Base-by-base conservation (phyloP, 2,329 filamentous ascomycete genomes). In the Ambrosiella xylebori region DNA sequence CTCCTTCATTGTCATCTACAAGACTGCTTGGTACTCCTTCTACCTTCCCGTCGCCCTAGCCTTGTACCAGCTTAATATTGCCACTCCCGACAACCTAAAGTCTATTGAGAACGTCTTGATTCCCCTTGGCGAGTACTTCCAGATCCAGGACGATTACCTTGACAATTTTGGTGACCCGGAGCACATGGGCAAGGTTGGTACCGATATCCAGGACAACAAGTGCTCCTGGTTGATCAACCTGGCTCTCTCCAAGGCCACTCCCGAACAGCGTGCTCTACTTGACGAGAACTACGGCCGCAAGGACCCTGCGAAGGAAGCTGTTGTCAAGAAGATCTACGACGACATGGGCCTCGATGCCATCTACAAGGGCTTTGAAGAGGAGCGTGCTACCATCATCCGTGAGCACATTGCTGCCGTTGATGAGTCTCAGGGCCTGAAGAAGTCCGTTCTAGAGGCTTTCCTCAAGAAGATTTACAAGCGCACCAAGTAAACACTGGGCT, bases 181-280 rank as follows among this genome's bases (percentile, higher is more conserved):
- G 66, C 81, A 89, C 67, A 93, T 98, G 69, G 93, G 93, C 71
- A 98, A 98, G 81, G 95, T 97, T 64, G 93, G 93, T 64, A 98
- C 93, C 61, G 93, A 98, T 68, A 98, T 98, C 71, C 84, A 90
- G 78, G 93, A 98, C 75, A 98, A 98, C 81, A 98, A 98, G 80
- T 98, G 93, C 79, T 94, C 88, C 47, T 98, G 93, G 93, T 76
- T 98, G 61, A 80, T 98, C 72, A 98, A 98, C 79, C 85, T 95
- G 73, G 93, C 93, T 52, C 77, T 98, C 61, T 78, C 82, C 69
- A 79, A 85, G 62, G 86, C 81, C 63, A 90, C 79, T 1, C 82
- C 88, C 1, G 88, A 91, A 70, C 93, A 98, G 78, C 83, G 89
- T 68, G 78, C 86, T 72, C 71, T 94, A 44, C 82, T 98, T 56